A percentile compares a stretch with the other conserved stretches of the same genome.
Conservation (phyloP, 768 basidiomycete genomes). For the Termitomyces sp. region DNA sequence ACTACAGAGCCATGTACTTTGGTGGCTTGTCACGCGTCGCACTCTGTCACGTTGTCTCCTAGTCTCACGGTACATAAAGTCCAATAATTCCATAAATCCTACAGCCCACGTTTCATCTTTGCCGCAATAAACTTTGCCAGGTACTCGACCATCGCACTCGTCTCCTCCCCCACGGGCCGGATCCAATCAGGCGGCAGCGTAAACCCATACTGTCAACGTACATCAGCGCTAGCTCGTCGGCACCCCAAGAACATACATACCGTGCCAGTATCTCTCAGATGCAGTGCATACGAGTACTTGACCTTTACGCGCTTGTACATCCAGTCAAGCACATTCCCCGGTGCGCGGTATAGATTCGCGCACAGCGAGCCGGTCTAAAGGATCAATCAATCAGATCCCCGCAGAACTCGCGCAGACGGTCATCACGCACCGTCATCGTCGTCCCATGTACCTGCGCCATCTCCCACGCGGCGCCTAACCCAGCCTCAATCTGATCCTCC, state of each 20-base stretch:
- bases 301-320: constrained; percentile 51
- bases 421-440: constrained; percentile 34
- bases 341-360: constrained; percentile 41
- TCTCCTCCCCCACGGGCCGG: constrained; percentile 76
- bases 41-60: not conserved
- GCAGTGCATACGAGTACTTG: constrained; percentile 59
- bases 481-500: constrained; percentile 66
- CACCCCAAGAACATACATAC: constrained; percentile 36
- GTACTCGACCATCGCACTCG: constrained; percentile 56
- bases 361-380: constrained; percentile 40
- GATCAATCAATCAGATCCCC: not conserved
- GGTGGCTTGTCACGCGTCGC: constrained; percentile 1
- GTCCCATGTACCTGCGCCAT: constrained; percentile 45
- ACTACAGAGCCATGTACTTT: constrained; percentile 11
- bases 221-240: not conserved
- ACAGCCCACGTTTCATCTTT: constrained; percentile 25
- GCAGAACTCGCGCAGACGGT: not conserved
- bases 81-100: not conserved
- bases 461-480: constrained; percentile 51
- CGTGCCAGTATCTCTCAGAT: constrained; percentile 66
- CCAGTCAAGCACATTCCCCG: constrained; percentile 65
- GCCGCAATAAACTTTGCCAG: constrained; percentile 60
- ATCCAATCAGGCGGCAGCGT: constrained; percentile 68
- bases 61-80: too few relatives aligned
- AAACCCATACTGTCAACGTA: constrained; percentile 64